Percentiles rank a stretch among this genome's conserved stretches.
These are phyloP conservation scores for Coemansia sp. DNA, from an alignment of 192 early-diverging fungal species.

Conservation along the genomic window DNA sequence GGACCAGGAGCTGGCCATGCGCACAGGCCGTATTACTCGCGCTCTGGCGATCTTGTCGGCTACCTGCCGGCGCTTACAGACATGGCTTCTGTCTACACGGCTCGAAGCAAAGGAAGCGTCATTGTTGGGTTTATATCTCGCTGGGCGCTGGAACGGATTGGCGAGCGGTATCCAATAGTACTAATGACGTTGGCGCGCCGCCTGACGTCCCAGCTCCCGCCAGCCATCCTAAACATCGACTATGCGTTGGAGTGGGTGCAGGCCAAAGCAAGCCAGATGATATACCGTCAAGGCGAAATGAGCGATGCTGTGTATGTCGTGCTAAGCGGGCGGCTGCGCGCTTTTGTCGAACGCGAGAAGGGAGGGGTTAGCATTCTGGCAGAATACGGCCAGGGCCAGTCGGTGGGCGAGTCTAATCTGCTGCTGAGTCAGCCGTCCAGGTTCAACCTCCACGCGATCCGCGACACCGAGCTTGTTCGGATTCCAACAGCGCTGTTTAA, in stretches of 20 bases:
- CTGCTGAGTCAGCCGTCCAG: conserved; percentile 69
- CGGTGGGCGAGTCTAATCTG: conserved; percentile 93
- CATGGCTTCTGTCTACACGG: conserved; percentile 84
- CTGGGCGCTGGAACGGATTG: conserved; percentile 74
- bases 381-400: conserved; percentile 95
- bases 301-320: conserved; percentile 91
- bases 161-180: conserved; percentile 81
- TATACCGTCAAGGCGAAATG: conserved; percentile 84
- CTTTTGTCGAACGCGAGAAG: conserved; percentile 66
- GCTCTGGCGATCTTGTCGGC: conserved; percentile 86
- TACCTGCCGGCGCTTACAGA: conserved; percentile 92
- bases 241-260: conserved; percentile 94
- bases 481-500: conserved; percentile 95
- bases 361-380: conserved; percentile 77
- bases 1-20: conserved; percentile 7
- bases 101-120: conserved; percentile 73
- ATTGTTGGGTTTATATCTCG: conserved; percentile 89
- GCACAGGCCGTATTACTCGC: conserved; percentile 66
- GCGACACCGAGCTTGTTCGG: conserved; percentile 93
- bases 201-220: conserved; percentile 75
- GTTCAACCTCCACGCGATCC: conserved; percentile 93
- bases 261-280: conserved; percentile 87
- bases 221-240: conserved; percentile 79
- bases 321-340: conserved; percentile 87
- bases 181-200: conserved; percentile 87